phyloP scores from a whole-genome alignment of 495 filamentous ascomycete genomes.

The Aspergillus egyptiacus region DNA sequence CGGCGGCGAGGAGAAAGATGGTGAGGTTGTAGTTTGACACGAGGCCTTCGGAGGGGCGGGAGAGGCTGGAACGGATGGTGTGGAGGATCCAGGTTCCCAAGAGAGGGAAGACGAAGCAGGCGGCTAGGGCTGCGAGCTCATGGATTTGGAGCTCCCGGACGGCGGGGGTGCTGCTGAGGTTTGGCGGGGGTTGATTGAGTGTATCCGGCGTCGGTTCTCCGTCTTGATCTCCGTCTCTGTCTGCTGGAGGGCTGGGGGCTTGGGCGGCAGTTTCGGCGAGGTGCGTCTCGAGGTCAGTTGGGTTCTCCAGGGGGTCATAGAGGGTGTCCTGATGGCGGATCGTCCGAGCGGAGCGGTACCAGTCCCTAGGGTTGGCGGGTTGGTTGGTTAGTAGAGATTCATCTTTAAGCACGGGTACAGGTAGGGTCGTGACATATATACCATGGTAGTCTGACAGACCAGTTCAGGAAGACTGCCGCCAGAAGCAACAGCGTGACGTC shows the following conservation, averaged over 20 bases:
- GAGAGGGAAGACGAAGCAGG: conserved; percentile 75
- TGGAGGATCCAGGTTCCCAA: conserved; percentile 77
- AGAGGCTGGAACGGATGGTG: conserved; percentile 65
- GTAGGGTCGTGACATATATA: too few relatives aligned
- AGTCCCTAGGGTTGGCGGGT: conserved; percentile 62
- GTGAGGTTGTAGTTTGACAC: conserved; percentile 90
- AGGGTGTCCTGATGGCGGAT: conserved; percentile 43
- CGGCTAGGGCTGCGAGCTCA: conserved; percentile 64
- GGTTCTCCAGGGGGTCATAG: conserved; percentile 37
- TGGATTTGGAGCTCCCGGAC: conserved; percentile 63
- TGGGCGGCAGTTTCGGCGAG: conserved; percentile 40
- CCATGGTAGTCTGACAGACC: conserved; percentile 90
- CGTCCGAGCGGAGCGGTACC: conserved; percentile 79
- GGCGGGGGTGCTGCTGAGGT: conserved; percentile 32
- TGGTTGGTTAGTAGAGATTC: not conserved
- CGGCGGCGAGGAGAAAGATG: conserved; percentile 86
- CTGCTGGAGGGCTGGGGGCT: too few relatives aligned
- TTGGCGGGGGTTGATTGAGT: not conserved
- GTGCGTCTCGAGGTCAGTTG: conserved; percentile 24
- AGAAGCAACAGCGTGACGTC: conserved; percentile 76
- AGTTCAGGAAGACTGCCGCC: conserved; percentile 83
- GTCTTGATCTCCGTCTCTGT: too few relatives aligned
- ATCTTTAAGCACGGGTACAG: conserved; percentile 7
- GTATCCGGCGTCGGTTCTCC: conserved; percentile 12
- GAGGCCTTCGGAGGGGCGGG: conserved; percentile 74